Conservation (phyloP, 805 yeast species). For the Schwanniomyces occidentalis region DNA sequence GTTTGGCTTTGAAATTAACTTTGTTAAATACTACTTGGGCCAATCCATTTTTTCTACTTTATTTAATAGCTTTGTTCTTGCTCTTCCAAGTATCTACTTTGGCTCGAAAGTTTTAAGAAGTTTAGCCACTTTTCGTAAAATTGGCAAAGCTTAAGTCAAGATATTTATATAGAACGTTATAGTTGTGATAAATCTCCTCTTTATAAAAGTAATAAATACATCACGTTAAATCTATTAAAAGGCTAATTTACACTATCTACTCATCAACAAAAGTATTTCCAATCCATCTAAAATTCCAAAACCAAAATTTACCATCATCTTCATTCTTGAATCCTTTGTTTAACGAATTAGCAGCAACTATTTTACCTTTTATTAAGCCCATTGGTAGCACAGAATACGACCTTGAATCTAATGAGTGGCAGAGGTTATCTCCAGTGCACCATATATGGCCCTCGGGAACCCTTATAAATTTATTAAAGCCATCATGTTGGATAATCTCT, state of each 20-base stretch:
- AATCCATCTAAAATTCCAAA: constrained; percentile 58
- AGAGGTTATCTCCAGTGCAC: constrained; percentile 94
- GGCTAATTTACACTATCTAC: neutral
- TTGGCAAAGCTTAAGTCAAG: constrained; percentile 22
- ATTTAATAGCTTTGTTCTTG: constrained; percentile 46
- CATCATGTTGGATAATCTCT: constrained; percentile 33
- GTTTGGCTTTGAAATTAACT: constrained; percentile 51
- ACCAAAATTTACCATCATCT: constrained; percentile 26
- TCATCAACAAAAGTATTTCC: constrained; percentile 43
- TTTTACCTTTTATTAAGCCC: constrained; percentile 85
- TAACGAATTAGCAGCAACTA: constrained; percentile 64
- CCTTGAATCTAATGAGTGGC: constrained; percentile 86
- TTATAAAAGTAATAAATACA: constrained; percentile 3
- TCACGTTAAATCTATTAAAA: no score
- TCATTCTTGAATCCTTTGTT: constrained; percentile 45
- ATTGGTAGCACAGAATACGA: constrained; percentile 87
- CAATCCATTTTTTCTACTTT: constrained; percentile 62
- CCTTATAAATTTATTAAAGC: constrained; percentile 56
- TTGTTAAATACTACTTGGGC: constrained; percentile 58
- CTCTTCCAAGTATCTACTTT: constrained; percentile 54
- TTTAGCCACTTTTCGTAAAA: constrained; percentile 32
- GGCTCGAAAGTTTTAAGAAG: constrained; percentile 69
- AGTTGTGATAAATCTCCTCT: neutral
- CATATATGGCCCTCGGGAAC: constrained; percentile 96
- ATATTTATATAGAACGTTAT: neutral